Percentiles rank a stretch among this genome's conserved stretches.
Conservation (phyloP, 805 yeast species). For the Ascoidea rubescens region DNA sequence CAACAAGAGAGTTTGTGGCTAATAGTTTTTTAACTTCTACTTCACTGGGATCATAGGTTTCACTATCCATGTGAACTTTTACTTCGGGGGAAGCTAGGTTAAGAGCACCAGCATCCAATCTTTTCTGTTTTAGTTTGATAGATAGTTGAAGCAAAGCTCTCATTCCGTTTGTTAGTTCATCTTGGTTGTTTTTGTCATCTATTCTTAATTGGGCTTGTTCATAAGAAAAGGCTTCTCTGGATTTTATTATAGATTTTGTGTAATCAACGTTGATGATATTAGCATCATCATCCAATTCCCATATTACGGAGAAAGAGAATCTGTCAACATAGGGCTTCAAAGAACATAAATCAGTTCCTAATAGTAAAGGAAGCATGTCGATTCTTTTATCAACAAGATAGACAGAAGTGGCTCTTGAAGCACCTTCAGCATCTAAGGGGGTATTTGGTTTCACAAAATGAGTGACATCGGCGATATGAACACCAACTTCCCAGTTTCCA, state of each 20-base stretch:
- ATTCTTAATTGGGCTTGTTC: constrained; percentile 87
- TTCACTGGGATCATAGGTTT: constrained; percentile 91
- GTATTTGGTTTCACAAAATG: constrained; percentile 92
- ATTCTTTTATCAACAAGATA: constrained; percentile 95
- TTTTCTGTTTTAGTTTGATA: constrained; percentile 66
- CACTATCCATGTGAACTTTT: constrained; percentile 92
- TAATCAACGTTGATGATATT: constrained; percentile 67
- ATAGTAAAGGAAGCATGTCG: constrained; percentile 91
- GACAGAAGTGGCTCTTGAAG: constrained; percentile 93
- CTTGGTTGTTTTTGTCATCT: constrained; percentile 63
- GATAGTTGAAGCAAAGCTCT: constrained; percentile 69
- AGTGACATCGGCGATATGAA: constrained; percentile 97
- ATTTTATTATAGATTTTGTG: constrained; percentile 78
- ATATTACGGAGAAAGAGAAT: constrained; percentile 86
- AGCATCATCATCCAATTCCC: constrained; percentile 88
- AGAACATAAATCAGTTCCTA: constrained; percentile 94
- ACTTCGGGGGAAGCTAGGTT: constrained; percentile 97
- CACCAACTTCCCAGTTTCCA: constrained; percentile 96
- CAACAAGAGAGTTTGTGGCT: constrained; percentile 92
- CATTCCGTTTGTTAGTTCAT: constrained; percentile 83
- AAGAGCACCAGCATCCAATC: constrained; percentile 91
- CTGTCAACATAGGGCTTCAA: constrained; percentile 90
- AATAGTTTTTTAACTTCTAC: constrained; percentile 80
- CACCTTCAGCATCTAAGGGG: constrained; percentile 89
- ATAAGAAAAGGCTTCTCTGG: constrained; percentile 90